These are phyloP conservation scores for Pleurotus eryngii DNA, from an alignment of 768 basidiomycete genomes.

Conservation along the genomic window DNA sequence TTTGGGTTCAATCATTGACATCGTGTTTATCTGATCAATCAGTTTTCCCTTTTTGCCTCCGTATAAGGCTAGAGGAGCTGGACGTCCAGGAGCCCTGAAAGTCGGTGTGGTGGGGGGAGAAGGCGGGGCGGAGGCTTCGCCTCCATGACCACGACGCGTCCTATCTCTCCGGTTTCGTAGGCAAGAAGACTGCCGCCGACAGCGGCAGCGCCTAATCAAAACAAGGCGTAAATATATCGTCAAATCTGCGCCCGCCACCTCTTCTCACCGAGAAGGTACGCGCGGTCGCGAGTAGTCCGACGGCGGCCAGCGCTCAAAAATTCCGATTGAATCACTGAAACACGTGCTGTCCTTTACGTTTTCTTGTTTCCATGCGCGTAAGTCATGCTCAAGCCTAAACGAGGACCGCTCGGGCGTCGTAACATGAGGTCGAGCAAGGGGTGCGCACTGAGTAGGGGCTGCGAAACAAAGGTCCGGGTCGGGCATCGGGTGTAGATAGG, in stretches of 20 bases:
- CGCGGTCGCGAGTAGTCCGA: too few species aligned
- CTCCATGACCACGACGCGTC: not conserved
- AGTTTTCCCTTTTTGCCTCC: slow-evolving; percentile 5
- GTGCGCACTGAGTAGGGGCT: not conserved
- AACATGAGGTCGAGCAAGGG: slow-evolving; percentile 4
- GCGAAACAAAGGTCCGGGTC: not conserved
- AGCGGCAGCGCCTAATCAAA: too few species aligned
- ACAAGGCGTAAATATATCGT: too few species aligned
- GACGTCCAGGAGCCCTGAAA: not conserved
- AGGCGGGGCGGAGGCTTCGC: not conserved
- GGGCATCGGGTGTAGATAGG: slow-evolving; percentile 7
- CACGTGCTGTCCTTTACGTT: too few species aligned
- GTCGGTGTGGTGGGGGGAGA: not conserved
- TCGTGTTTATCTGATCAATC: slow-evolving; percentile 9
- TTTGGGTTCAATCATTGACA: not conserved
- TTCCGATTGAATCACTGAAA: too few species aligned
- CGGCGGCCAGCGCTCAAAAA: too few species aligned
- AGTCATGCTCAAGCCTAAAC: not conserved
- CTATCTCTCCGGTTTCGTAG: not conserved
- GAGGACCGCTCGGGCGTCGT: slow-evolving; percentile 8
- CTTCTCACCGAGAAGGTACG: too few species aligned
- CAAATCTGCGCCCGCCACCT: too few species aligned
- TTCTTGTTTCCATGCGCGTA: too few species aligned
- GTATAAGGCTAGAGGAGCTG: not conserved
- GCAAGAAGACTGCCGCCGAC: too few species aligned